Evolutionary conservation across 306 rosid species (phyloP), one percentile per base, ranked within the genome.

Genomic region (Trifolium repens): DNA sequence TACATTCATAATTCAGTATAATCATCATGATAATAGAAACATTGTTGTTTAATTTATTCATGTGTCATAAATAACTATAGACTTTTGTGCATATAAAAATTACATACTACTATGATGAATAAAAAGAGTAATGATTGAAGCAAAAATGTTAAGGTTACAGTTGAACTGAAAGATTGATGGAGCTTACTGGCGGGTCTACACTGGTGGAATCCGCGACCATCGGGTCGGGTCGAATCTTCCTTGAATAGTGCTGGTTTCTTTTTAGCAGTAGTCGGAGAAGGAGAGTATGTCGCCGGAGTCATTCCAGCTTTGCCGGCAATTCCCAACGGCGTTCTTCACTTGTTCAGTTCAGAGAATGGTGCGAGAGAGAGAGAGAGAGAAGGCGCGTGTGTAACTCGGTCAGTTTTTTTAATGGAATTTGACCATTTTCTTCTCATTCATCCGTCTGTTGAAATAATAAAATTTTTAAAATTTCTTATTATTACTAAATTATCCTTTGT

Each of bases 101-200:
- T 32, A 46, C 32, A 47, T 34, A 19, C 42, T 37, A 8, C 42
- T 37, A 37, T 0, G 9, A 37, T 37, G 42, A 37, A 37, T 37
- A 37, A 37, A 37, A 37, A 5, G 40, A 37, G 40, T 37, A 37
- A 37, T 37, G 1, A 37, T 37, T 7, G 40, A 7, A 37, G 40
- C 40, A 37, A 32, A 32, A 32, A 32, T 32, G 0, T 32, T 1
- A 37, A 37, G 9, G 40, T 7, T 37, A 7, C 40, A 37, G 9
- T 7, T 37, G 40, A 37, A 37, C 42, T 44, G 69, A 65, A 46
- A 13, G 1, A 30, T 39, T 11, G n/a, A 62, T 30, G 60, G 19
- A 37, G 74, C 81, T 79, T 87, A 94, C 99, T 88, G 7, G 97
- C 96, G 61, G 96, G 97, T 53, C 99, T 89, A 80, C 99, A 92